Percentiles rank a stretch among this genome's conserved stretches.
These are phyloP conservation scores for Malassezia equina DNA, from an alignment of 1,284 basidiomycete species.

Conservation along the genomic window DNA sequence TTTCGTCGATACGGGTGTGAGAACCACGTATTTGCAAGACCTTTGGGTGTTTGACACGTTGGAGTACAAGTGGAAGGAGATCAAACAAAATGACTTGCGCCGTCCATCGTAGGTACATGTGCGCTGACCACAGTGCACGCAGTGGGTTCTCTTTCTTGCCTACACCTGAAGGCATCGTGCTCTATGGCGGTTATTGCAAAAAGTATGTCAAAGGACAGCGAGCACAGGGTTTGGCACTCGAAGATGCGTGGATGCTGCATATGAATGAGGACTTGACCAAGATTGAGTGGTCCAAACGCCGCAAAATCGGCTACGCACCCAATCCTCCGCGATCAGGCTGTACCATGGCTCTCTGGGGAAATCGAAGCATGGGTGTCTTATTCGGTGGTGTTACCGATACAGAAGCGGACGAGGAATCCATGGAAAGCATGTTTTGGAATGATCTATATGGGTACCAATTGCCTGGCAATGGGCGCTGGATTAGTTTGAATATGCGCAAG, in stretches of 20 bases:
- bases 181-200: constrained; percentile 87
- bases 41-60: constrained; percentile 78
- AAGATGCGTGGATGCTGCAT: constrained; percentile 85
- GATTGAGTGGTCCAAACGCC: constrained; percentile 71
- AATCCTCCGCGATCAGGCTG: constrained; percentile 56
- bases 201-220: constrained; percentile 77
- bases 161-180: constrained; percentile 65
- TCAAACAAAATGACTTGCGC: constrained; percentile 53
- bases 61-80: constrained; percentile 75
- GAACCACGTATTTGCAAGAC: constrained; percentile 70
- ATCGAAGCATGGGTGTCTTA: constrained; percentile 59
- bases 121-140: constrained; percentile 13
- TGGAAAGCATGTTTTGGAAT: constrained; percentile 54
- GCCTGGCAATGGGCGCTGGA: constrained; percentile 67
- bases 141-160: constrained; percentile 75
- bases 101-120: constrained; percentile 19
- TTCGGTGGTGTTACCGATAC: constrained; percentile 89
- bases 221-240: constrained; percentile 72
- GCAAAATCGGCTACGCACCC: constrained; percentile 60
- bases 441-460: constrained; percentile 61
- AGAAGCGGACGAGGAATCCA: constrained; percentile 71
- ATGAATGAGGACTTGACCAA: constrained; percentile 46
- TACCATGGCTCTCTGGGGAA: constrained; percentile 72
- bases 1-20: constrained; percentile 66
- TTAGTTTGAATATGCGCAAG: constrained; percentile 60